Base-by-base conservation (phyloP, 495 filamentous ascomycete species). In the Rostrohypoxylon terebratum region DNA sequence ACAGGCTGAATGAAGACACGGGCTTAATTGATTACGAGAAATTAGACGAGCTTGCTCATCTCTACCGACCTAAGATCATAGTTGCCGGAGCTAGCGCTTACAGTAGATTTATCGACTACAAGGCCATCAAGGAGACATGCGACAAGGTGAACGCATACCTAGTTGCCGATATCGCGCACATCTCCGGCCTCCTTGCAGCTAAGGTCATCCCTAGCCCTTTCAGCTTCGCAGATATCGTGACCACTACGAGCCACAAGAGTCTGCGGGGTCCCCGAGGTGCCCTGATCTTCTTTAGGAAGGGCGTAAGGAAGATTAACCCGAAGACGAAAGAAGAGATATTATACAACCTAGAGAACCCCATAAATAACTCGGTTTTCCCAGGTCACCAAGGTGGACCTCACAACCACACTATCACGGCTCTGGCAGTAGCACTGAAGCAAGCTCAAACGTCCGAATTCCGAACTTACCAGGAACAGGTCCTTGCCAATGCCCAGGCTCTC, bases 171-270 rank as follows among this genome's bases (percentile, higher is more conserved):
- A 98, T 99, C 90, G 96, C 96, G n/a, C 96, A 99, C 74, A 96
- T 99, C 70, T 97, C 94, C 20, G 96, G 96, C 63, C 85, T 98
- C 47, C 89, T 99, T 38, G 96, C 96, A 13, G 96, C 93, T 50
- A 91, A 91, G 72, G 96, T 97, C 34, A 87, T 97, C 63, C 92
- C 92, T 11, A 90, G 90, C 45, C 96, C 96, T n/a, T 99, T 99
- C 80, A 82, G 82, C 45, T 88, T 93, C 82, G 92, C 93, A 48
- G 96, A 99, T 77, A 90, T 99, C 53, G 96, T 99, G 65, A 98
- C 96, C 42, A 99, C 96, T n/a, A 99, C 96, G 45, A 96, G 92
- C 45, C 96, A 99, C 87, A 99, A 99, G 84, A 97, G 93, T 40
- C 87, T 99, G 21, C 93, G 96, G 69, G 96, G 96, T 11, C 96